Percentiles rank a stretch among this genome's conserved stretches.
These are phyloP conservation scores for Phanerodontia chrysosporium DNA, from an alignment of 768 basidiomycete genomes.

Conservation along the genomic window DNA sequence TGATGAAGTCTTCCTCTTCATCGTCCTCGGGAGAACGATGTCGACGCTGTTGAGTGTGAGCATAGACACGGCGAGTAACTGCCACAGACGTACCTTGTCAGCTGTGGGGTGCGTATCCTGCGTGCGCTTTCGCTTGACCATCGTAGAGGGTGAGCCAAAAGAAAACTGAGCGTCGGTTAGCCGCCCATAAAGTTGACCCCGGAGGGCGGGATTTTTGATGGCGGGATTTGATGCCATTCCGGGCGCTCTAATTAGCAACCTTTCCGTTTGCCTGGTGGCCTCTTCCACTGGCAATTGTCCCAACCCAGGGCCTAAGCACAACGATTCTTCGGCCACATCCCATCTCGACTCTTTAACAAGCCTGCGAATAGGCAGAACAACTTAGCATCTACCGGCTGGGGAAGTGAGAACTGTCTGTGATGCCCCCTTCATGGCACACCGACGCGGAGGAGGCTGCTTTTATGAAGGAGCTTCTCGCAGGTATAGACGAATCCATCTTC, in stretches of 20 bases:
- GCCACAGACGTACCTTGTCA: not conserved
- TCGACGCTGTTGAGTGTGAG: not conserved
- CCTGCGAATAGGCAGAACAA: no score
- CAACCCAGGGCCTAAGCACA: no score
- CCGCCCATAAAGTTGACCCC: not conserved
- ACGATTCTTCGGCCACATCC: no score
- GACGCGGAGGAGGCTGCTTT: conserved; percentile 53
- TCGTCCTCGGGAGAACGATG: conserved; percentile 1
- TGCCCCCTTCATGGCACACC: conserved; percentile 33
- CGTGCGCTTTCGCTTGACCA: conserved; percentile 9
- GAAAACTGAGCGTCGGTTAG: not conserved
- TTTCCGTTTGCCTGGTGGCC: no score
- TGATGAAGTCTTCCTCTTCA: conserved; percentile 1
- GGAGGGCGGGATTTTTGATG: not conserved
- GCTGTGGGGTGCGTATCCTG: not conserved
- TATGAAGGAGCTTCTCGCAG: conserved; percentile 48
- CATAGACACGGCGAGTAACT: not conserved
- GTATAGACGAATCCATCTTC: conserved; percentile 52
- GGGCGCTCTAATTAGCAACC: no score
- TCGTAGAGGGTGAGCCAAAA: not conserved
- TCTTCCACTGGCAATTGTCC: no score
- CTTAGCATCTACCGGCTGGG: no score
- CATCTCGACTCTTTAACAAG: no score
- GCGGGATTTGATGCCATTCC: no score
- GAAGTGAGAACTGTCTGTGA: no score